These are phyloP conservation scores for Trypanosoma avium DNA, from an alignment of 208 protist genomes.

Conservation along the genomic window DNA sequence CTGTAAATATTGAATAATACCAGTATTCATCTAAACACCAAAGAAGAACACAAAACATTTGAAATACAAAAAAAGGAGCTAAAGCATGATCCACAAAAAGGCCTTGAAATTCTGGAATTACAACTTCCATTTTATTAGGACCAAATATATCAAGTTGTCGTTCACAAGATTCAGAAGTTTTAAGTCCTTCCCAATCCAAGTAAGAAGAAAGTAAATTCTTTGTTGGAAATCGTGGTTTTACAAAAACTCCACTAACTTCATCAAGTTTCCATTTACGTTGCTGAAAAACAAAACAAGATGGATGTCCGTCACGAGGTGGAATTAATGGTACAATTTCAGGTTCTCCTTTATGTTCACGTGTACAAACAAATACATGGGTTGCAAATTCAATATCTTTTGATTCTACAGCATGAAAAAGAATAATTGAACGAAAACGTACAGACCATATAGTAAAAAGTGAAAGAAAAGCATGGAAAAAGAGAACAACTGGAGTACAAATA, in stretches of 20 bases:
- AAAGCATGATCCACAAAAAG: slow-evolving; percentile 96
- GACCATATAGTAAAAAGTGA: slow-evolving; percentile 92
- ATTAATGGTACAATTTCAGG: slow-evolving; percentile 82
- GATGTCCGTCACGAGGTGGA: slow-evolving; percentile 41
- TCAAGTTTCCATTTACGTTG: slow-evolving; percentile 91
- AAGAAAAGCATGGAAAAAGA: slow-evolving; percentile 84
- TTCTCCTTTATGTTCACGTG: slow-evolving; percentile 79
- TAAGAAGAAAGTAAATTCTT: slow-evolving; percentile 82
- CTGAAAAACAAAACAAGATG: slow-evolving; percentile 86
- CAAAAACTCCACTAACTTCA: slow-evolving; percentile 50
- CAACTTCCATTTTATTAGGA: slow-evolving; percentile 91
- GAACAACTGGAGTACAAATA: slow-evolving; percentile 69
- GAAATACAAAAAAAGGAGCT: slow-evolving; percentile 99
- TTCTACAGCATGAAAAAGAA: slow-evolving; percentile 56
- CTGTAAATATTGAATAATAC: slow-evolving; percentile 98
- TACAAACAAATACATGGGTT: slow-evolving; percentile 76
- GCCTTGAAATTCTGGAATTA: slow-evolving; percentile 94
- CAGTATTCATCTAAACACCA: slow-evolving; percentile 98
- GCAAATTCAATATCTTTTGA: slow-evolving; percentile 44
- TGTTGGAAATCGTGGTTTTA: slow-evolving; percentile 85
- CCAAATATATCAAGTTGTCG: slow-evolving; percentile 78
- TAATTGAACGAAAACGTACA: slow-evolving; percentile 69
- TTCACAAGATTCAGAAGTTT: slow-evolving; percentile 39
- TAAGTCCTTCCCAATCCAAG: slow-evolving; percentile 64
- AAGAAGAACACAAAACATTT: slow-evolving; percentile 96